Conservation (phyloP, 1,284 basidiomycete species). For the Vanrija humicola region DNA sequence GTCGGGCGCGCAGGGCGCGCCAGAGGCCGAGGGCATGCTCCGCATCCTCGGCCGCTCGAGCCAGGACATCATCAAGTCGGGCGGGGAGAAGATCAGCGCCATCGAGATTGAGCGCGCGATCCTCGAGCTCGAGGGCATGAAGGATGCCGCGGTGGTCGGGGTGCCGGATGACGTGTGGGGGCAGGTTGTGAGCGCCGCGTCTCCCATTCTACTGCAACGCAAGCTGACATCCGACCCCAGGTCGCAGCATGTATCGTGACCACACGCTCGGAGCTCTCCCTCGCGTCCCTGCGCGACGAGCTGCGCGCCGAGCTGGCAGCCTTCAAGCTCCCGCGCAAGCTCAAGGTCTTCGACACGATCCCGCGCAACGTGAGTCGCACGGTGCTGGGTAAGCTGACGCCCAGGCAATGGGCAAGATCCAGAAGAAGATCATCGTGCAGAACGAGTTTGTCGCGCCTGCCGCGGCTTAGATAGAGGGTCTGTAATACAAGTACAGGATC, state of each 20-base stretch:
- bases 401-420: constrained; percentile 31
- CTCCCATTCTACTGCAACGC: too few relatives aligned
- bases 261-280: constrained; percentile 11
- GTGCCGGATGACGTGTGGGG: constrained; percentile 44
- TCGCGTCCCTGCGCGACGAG: constrained; percentile 23
- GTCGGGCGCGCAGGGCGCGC: constrained; percentile 12
- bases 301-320: constrained; percentile 30
- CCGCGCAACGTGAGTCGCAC: constrained; percentile 29
- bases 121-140: constrained; percentile 35
- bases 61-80: constrained; percentile 42
- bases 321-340: constrained; percentile 40
- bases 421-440: constrained; percentile 29
- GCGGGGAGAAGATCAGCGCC: constrained; percentile 45
- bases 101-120: constrained; percentile 44
- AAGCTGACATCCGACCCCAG: too few relatives aligned
- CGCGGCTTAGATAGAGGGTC: too few relatives aligned
- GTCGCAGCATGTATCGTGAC: constrained; percentile 29
- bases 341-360: constrained; percentile 35
- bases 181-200: constrained; percentile 41
- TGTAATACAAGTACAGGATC: background rate
- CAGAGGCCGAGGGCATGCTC: constrained; percentile 24
- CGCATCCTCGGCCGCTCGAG: constrained; percentile 36
- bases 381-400: background rate
- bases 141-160: constrained; percentile 43
- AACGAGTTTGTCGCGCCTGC: constrained; percentile 13